Conservation (phyloP, 768 basidiomycete genomes). For the Lactarius psammicola region DNA sequence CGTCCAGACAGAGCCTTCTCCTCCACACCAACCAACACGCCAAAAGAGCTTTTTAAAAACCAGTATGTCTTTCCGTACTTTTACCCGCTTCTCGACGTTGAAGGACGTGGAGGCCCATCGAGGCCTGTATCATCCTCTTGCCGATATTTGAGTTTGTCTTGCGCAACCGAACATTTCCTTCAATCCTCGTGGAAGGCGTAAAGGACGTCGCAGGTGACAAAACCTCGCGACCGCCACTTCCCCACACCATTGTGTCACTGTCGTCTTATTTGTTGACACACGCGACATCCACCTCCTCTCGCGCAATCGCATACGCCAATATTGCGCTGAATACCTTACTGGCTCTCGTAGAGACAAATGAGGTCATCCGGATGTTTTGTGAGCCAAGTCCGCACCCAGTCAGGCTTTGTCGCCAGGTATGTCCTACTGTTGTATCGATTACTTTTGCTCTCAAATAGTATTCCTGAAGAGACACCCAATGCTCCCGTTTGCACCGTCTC, state of each 20-base stretch:
- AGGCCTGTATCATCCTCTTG: constrained; percentile 56
- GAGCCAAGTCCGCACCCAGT: constrained; percentile 44
- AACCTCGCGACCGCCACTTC: constrained; percentile 38
- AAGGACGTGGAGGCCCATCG: constrained; percentile 50
- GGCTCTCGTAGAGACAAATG: constrained; percentile 48
- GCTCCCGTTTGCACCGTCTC: constrained; percentile 42
- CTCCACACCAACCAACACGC: constrained; percentile 45
- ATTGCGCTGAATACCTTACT: constrained; percentile 55
- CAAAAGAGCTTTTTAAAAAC: constrained; percentile 54
- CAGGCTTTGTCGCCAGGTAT: constrained; percentile 63
- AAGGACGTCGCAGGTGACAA: constrained; percentile 32
- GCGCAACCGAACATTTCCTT: constrained; percentile 48
- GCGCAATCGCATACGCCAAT: constrained; percentile 61
- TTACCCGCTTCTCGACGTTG: not conserved
- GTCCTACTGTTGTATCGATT: constrained; percentile 19
- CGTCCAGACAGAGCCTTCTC: constrained; percentile 55
- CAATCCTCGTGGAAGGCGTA: constrained; percentile 45
- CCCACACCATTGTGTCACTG: constrained; percentile 52
- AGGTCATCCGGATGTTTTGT: constrained; percentile 47
- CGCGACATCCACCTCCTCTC: constrained; percentile 56
- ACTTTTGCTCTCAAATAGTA: not conserved
- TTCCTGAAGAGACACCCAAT: constrained; percentile 48
- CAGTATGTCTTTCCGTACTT: constrained; percentile 41
- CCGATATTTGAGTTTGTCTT: constrained; percentile 61
- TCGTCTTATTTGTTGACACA: constrained; percentile 68